Base-by-base conservation (phyloP, 768 basidiomycete genomes). In the Podaxis rugospora region DNA sequence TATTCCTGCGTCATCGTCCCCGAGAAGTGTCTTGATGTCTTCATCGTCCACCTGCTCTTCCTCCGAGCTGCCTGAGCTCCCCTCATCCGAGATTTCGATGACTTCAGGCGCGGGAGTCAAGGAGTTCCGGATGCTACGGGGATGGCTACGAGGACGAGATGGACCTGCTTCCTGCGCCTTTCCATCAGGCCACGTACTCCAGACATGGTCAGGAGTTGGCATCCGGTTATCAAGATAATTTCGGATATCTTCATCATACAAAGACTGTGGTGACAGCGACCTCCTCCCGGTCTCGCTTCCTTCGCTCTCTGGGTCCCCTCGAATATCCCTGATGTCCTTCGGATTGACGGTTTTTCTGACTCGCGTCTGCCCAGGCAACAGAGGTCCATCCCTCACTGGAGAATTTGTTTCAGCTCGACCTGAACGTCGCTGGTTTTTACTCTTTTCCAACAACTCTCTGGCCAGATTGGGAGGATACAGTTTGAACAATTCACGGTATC, bases 301-400 rank as follows among this genome's bases (percentile, higher is more conserved):
- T 66, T 71, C 65, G 70, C 85, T 88, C 67, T 89, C 87, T 1
- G 85, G 70, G 64, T 89, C 89, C 5, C 87, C 88, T 63, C 74
- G 81, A 55, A 89, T 77, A 5, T 81, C 78, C 39, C 66, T 65
- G 21, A 67, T 44, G 55, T 74, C 69, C 54, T 64, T 72, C 5
- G 74, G 69, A 27, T 70, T 69, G 21, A 63, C 61, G 28, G 74
- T 67, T 47, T 69, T 72, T 49, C 80, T 76, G 51, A 74, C 70
- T 23, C 79, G 76, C 23, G 83, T 79, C 64, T 82, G 76, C 2
- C 87, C 85, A 0, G 86, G 85, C 18, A 75, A 75, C 27, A 83
- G 64, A 5, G 78, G 78, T 11, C 69, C 70, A 10, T 74, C 74
- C 51, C 75, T 74, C 11, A 25, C 32, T 32, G 32, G 18, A 49